These are phyloP conservation scores for Trichoderma hamatum DNA, from an alignment of 2,329 filamentous ascomycete species.

Conservation along the genomic window DNA sequence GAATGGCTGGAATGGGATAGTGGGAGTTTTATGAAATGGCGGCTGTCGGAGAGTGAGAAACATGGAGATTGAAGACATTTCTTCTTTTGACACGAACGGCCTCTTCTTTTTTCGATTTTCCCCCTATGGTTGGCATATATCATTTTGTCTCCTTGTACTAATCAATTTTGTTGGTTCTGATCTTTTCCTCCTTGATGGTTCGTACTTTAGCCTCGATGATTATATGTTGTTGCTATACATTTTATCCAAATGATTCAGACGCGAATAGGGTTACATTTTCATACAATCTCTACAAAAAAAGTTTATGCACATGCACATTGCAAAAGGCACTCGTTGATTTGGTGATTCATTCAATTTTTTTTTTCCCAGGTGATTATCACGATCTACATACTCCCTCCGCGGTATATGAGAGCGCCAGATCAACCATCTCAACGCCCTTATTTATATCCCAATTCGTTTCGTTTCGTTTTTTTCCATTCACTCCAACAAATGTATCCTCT, in stretches of 20 bases:
- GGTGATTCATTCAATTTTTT: neutral
- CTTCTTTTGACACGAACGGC: neutral
- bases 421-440: neutral
- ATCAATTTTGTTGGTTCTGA: neutral
- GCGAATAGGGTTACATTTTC: neutral
- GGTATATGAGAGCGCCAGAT: neutral
- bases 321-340: neutral
- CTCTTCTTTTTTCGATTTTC: no score
- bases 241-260: neutral
- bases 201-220: neutral
- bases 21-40: constrained; percentile 2
- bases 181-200: neutral
- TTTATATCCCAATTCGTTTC: neutral
- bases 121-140: neutral
- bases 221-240: neutral
- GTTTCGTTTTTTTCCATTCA: neutral
- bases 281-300: neutral
- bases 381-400: constrained; percentile 15
- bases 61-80: neutral
- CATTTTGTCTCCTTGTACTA: neutral
- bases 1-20: neutral
- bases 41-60: neutral
- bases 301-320: neutral
- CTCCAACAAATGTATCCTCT: neutral
- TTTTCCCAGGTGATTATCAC: neutral